These are phyloP conservation scores for Elongisporangium anandrum DNA, from an alignment of 352 stramenopile species.

Conservation along the genomic window DNA sequence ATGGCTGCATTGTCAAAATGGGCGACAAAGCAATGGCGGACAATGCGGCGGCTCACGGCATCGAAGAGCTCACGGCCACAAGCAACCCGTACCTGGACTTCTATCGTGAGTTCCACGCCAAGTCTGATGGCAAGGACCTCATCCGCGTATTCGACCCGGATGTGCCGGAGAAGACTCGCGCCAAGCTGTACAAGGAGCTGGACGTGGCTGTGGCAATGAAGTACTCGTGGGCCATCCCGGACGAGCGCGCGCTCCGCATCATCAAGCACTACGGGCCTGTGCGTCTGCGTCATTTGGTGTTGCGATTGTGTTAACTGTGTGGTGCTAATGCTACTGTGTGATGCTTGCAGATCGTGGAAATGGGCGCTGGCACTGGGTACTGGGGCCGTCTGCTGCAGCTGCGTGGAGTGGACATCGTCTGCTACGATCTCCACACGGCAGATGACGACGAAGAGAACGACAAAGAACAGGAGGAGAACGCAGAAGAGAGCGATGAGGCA, in stretches of 20 bases:
- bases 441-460: slow-evolving; percentile 34
- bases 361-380: slow-evolving; percentile 89
- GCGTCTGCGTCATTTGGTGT: slow-evolving; percentile 1
- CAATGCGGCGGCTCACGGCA: slow-evolving; percentile 5
- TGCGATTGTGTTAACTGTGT: too few species aligned
- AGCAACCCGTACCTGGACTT: slow-evolving; percentile 86
- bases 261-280: slow-evolving; percentile 89
- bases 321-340: slow-evolving; percentile 9
- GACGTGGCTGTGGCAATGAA: slow-evolving; percentile 82
- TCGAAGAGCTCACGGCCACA: slow-evolving; percentile 43
- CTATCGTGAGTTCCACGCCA: slow-evolving; percentile 61
- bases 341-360: slow-evolving; percentile 78
- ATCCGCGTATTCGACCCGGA: slow-evolving; percentile 67
- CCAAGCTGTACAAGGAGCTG: slow-evolving; percentile 63
- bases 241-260: slow-evolving; percentile 84
- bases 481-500: slow-evolving; percentile 4
- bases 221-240: slow-evolving; percentile 91
- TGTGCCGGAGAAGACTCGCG: slow-evolving; percentile 60
- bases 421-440: slow-evolving; percentile 84
- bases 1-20: neutral
- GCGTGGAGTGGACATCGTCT: slow-evolving; percentile 77
- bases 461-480: slow-evolving; percentile 13
- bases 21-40: slow-evolving; percentile 11
- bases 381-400: slow-evolving; percentile 78
- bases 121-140: slow-evolving; percentile 43